These are phyloP conservation scores for Claviceps maximensis DNA, from an alignment of 2,329 filamentous ascomycete genomes.

Conservation along the genomic window DNA sequence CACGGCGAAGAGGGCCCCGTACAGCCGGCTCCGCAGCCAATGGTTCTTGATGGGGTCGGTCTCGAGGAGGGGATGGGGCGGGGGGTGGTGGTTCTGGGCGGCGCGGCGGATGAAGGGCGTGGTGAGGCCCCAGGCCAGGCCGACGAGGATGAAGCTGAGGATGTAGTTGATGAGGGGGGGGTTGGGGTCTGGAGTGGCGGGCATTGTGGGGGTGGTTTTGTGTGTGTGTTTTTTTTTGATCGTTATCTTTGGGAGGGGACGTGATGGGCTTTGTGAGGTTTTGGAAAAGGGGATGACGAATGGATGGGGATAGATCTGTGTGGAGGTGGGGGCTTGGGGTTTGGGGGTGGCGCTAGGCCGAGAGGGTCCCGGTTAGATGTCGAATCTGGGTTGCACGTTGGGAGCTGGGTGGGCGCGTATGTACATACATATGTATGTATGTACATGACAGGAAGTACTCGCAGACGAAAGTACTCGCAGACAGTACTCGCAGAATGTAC, in stretches of 20 bases:
- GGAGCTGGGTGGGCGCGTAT: too few species aligned
- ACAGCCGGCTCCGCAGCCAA: slow-evolving; percentile 48
- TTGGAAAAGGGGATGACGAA: not conserved
- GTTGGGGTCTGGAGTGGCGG: slow-evolving; percentile 12
- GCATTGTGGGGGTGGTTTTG: not conserved
- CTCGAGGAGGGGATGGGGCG: slow-evolving; percentile 41
- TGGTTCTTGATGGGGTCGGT: slow-evolving; percentile 38
- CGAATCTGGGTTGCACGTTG: too few species aligned
- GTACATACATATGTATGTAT: too few species aligned
- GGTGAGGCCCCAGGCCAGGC: slow-evolving; percentile 84
- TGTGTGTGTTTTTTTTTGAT: not conserved
- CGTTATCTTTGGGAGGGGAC: not conserved
- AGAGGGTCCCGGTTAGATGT: not conserved
- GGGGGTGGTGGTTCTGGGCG: slow-evolving; percentile 59
- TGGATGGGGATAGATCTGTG: not conserved
- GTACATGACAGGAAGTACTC: too few species aligned
- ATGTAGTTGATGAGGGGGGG: slow-evolving; percentile 65
- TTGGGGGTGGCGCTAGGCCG: not conserved
- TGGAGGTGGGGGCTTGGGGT: not conserved
- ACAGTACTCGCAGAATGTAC: too few species aligned
- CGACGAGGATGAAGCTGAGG: slow-evolving; percentile 79
- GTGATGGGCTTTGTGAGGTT: not conserved
- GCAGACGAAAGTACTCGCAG: too few species aligned
- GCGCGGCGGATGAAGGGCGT: slow-evolving; percentile 85
- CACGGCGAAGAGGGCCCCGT: slow-evolving; percentile 59